Conservation (phyloP, 345 rosid genomes). For the Moricandia moricandioides region DNA sequence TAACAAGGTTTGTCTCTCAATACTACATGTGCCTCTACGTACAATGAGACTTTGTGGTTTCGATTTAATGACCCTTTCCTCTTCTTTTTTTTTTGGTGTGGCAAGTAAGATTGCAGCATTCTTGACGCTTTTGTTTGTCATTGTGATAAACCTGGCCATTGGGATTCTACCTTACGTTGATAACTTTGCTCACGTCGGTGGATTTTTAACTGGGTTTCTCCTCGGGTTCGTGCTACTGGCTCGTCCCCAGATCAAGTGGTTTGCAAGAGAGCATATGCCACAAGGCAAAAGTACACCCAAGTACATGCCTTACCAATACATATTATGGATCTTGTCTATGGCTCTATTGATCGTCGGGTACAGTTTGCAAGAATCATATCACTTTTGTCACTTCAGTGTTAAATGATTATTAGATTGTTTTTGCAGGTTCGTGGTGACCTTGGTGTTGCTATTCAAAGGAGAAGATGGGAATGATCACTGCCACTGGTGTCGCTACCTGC, state of each 20-base stretch:
- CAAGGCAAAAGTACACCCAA: slow-evolving; percentile 50
- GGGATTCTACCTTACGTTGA: slow-evolving; percentile 90
- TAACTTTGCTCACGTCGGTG: slow-evolving; percentile 89
- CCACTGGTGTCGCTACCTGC: slow-evolving; percentile 83
- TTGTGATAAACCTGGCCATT: slow-evolving; percentile 62
- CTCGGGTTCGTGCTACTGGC: slow-evolving; percentile 76
- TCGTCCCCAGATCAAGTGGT: slow-evolving; percentile 84
- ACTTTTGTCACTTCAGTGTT: neutral
- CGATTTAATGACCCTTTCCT: neutral
- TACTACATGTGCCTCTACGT: neutral
- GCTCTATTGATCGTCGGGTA: slow-evolving; percentile 65
- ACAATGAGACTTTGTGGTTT: neutral
- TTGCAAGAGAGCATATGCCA: slow-evolving; percentile 45
- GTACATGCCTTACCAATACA: slow-evolving; percentile 72
- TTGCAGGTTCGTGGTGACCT: slow-evolving; percentile 54
- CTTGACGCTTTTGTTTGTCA: slow-evolving; percentile 66
- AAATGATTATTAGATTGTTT: neutral
- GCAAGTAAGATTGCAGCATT: slow-evolving; percentile 69
- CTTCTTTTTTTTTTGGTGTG: neutral
- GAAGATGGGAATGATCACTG: slow-evolving; percentile 65
- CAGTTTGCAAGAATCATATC: slow-evolving; percentile 9
- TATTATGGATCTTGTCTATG: slow-evolving; percentile 54
- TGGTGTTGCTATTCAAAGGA: slow-evolving; percentile 68
- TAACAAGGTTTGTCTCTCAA: slow-evolving; percentile 54
- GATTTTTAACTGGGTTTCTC: slow-evolving; percentile 79